Percentiles rank a stretch among this genome's conserved stretches.
Evolutionary conservation across 345 rosid species (phyloP).

Genomic region (Raphanus sativus): DNA sequence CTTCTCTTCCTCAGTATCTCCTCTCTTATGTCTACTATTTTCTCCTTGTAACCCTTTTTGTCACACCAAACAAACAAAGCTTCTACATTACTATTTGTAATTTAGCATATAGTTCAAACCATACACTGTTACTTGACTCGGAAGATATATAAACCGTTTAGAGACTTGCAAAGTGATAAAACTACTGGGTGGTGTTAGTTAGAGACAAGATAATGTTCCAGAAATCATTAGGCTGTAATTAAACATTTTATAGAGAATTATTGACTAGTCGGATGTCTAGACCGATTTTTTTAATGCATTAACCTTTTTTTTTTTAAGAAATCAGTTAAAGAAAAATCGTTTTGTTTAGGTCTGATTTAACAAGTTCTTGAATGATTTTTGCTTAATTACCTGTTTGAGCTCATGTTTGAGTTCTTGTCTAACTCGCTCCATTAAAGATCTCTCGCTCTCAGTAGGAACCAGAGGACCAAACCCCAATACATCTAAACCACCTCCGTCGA

Average conservation of each 20-base stretch:
- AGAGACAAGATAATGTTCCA: not conserved
- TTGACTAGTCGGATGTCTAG: not conserved
- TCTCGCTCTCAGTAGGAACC: constrained; percentile 91
- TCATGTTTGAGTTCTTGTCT: constrained; percentile 96
- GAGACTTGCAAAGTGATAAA: not conserved
- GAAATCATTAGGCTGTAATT: not conserved
- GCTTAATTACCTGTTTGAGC: constrained; percentile 67
- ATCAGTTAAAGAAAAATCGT: not conserved
- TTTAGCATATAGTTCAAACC: not conserved
- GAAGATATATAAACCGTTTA: not conserved
- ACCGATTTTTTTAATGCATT: not conserved
- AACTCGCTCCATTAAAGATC: constrained; percentile 96
- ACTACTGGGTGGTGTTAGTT: not conserved
- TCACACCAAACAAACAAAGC: constrained; percentile 1
- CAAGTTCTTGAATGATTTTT: not conserved
- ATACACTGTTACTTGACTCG: not conserved
- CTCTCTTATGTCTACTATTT: constrained; percentile 89
- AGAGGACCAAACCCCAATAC: constrained; percentile 96
- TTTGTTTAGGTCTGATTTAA: not conserved
- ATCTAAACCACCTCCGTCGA: constrained; percentile 62
- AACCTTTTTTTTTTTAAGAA: not conserved
- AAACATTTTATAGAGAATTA: not conserved
- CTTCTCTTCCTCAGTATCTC: constrained; percentile 96
- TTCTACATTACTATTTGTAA: not conserved
- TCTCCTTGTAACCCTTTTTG: constrained; percentile 90